These are phyloP conservation scores for Taphrina communis DNA, from an alignment of 1,139 yeast genomes.

Conservation along the genomic window DNA sequence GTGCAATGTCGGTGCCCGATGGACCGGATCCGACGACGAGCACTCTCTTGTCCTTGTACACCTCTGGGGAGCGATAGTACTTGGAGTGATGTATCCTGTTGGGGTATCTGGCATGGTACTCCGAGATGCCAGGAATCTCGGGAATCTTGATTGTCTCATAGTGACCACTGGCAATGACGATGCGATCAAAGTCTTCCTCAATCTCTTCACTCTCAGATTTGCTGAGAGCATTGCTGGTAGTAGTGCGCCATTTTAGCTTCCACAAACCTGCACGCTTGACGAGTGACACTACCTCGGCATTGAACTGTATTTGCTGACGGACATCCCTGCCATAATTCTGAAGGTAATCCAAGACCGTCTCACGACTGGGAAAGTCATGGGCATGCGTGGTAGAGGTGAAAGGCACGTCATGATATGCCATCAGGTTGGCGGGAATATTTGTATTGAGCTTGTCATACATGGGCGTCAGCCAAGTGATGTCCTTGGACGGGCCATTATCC, in stretches of 20 bases:
- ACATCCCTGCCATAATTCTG: conserved; percentile 26
- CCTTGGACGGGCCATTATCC: background rate
- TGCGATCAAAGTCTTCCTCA: conserved; percentile 56
- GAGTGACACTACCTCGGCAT: conserved; percentile 14
- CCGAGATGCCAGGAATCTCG: conserved; percentile 59
- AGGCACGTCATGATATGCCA: conserved; percentile 32
- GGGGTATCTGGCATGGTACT: conserved; percentile 58
- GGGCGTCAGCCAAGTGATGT: conserved; percentile 43
- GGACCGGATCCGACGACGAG: conserved; percentile 68
- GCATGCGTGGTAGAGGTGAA: conserved; percentile 3
- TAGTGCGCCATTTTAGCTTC: conserved; percentile 3
- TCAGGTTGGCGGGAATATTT: conserved; percentile 40
- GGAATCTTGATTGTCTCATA: conserved; percentile 62
- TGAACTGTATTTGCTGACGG: background rate
- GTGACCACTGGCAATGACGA: conserved; percentile 62
- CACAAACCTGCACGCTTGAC: conserved; percentile 14
- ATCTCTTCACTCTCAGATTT: background rate
- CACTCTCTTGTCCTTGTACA: conserved; percentile 55
- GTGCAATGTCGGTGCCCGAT: conserved; percentile 65
- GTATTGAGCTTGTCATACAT: conserved; percentile 44
- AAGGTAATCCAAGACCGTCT: conserved; percentile 29
- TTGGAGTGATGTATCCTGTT: conserved; percentile 64
- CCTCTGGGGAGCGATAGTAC: conserved; percentile 61
- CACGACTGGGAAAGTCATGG: conserved; percentile 33
- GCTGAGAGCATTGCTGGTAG: background rate